Evolutionary conservation across 495 filamentous ascomycete genomes (phyloP), one percentile per base, ranked within the genome.

Genomic region (Penicillium fimorum): DNA sequence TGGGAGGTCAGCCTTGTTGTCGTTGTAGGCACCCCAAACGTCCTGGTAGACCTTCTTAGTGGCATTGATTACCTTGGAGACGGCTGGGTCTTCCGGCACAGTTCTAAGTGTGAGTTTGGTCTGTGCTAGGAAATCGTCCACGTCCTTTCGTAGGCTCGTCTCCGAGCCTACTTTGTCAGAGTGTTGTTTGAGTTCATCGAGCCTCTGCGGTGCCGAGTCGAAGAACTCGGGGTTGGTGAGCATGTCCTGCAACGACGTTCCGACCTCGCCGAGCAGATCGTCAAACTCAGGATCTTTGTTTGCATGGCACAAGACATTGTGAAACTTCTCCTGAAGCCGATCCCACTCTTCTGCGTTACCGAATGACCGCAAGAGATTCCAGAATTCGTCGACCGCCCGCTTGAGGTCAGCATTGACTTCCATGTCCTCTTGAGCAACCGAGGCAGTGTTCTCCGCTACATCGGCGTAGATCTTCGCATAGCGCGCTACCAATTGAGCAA

Each of bases 141-240:
- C 59, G 57, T 96, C 90, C 32, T 87, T 74, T 7, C 86, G 80
- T 4, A 96, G 74, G 43, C 76, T 79, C 11, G 87, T 86, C 37
- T 87, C 83, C 0, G 79, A 75, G 8, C 84, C 82, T 13, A 88
- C 70, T 35, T 84, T 70, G 44, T 84, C 82, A 10, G 84, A 86
- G 66, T 87, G 86, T 51, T 81, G 78, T 42, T 86, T 83, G 7
- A 96, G 76, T 45, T 90, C 84, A 47, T 85, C 73, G 33, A 96
- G 77, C 50, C 89, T 90, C 61, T 89, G 76, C 8, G 80, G 75
- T 1, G 84, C 85, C 17, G 87, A 79, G 42, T 89, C 86, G 59
- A 94, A 87, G 65, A 95, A 96, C 2, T 83, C 79, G 0, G 92
- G 92, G 60, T 97, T 88, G 0, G 83, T 94, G n/a, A 96, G 74